These are phyloP conservation scores for Podospora appendiculata DNA, from an alignment of 495 filamentous ascomycete species.

Conservation along the genomic window DNA sequence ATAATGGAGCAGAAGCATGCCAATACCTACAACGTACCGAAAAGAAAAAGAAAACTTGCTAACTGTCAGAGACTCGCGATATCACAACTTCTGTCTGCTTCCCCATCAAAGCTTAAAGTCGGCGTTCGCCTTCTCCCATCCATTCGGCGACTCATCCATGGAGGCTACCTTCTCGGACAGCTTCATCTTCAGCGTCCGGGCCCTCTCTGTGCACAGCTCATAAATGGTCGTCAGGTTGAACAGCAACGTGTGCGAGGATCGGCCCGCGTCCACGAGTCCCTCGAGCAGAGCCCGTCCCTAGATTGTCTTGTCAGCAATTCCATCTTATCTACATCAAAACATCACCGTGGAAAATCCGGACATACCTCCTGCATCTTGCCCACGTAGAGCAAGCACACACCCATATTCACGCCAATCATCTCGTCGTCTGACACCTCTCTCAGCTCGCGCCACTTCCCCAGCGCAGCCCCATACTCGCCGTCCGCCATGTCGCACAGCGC, in stretches of 20 bases:
- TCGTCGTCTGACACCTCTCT: constrained; percentile 37
- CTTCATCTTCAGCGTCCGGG: constrained; percentile 55
- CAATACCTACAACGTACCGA: too few species aligned
- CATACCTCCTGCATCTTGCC: constrained; percentile 66
- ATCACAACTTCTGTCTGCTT: too few species aligned
- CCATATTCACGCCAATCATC: constrained; percentile 69
- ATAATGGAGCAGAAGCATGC: too few species aligned
- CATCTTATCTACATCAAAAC: neutral
- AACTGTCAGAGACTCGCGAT: too few species aligned
- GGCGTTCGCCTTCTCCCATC: constrained; percentile 60
- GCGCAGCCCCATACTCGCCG: constrained; percentile 58
- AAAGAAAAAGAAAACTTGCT: too few species aligned
- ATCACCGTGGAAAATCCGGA: constrained; percentile 1
- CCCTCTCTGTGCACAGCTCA: constrained; percentile 77
- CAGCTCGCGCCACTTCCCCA: constrained; percentile 54
- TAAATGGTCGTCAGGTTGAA: constrained; percentile 92
- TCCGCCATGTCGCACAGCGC: constrained; percentile 75
- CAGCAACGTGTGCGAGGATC: constrained; percentile 63
- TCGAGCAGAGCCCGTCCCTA: constrained; percentile 58
- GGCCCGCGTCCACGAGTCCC: constrained; percentile 47
- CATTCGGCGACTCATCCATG: constrained; percentile 34
- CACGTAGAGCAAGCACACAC: constrained; percentile 74
- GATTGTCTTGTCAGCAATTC: neutral
- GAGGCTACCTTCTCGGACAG: constrained; percentile 63
- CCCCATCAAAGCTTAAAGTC: constrained; percentile 61